These are phyloP conservation scores for Populus euphratica DNA, from an alignment of 345 rosid species.

Conservation along the genomic window DNA sequence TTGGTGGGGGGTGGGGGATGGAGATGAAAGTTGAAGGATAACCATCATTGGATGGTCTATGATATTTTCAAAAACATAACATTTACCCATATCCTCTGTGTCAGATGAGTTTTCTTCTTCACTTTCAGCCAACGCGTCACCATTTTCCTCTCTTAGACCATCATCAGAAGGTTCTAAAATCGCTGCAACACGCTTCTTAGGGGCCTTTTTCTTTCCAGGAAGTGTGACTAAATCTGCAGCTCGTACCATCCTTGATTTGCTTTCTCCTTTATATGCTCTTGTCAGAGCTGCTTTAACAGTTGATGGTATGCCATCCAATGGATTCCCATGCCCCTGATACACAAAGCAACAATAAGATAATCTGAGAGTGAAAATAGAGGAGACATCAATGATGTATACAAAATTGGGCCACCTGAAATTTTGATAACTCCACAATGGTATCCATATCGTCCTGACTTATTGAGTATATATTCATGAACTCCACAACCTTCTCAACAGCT, in stretches of 20 bases:
- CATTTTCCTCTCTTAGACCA: conserved; percentile 59
- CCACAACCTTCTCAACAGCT: conserved; percentile 82
- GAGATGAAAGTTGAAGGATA: too few species aligned
- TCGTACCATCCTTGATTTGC: conserved; percentile 69
- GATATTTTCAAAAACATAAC: background rate
- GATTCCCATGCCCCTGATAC: conserved; percentile 68
- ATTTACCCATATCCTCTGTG: conserved; percentile 57
- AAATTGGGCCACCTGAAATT: conserved; percentile 58
- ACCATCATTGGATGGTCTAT: too few species aligned
- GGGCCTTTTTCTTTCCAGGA: conserved; percentile 79
- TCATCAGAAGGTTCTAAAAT: conserved; percentile 69
- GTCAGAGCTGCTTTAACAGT: conserved; percentile 89
- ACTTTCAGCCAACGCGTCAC: conserved; percentile 42
- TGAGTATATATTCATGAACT: conserved; percentile 84
- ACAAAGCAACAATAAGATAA: conserved; percentile 14
- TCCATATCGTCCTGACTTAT: conserved; percentile 86
- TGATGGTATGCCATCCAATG: conserved; percentile 77
- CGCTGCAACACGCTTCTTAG: conserved; percentile 76
- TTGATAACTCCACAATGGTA: conserved; percentile 68
- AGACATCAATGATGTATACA: background rate
- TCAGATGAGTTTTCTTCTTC: conserved; percentile 71
- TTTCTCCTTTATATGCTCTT: conserved; percentile 69
- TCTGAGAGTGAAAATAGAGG: background rate
- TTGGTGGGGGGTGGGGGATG: too few species aligned
- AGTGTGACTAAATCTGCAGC: conserved; percentile 82